Conservation (phyloP, 2,329 filamentous ascomycete genomes). For the Cladosporium colombiae region DNA sequence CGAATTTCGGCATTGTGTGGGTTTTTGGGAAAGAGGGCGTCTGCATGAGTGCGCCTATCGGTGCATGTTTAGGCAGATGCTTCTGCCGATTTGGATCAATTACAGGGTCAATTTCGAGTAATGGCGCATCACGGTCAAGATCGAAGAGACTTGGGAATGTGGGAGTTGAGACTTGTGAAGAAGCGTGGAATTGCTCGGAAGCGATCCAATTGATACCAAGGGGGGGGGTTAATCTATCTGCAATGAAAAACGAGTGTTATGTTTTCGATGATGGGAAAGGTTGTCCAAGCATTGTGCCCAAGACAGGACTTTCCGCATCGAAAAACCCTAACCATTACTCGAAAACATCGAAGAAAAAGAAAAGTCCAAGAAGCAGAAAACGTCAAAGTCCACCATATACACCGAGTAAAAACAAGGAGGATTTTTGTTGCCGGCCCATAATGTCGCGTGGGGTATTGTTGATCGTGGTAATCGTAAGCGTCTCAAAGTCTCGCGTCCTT, state of each 20-base stretch:
- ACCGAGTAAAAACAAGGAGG: not conserved
- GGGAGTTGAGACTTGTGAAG: not conserved
- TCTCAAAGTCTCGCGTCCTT: constrained; percentile 10
- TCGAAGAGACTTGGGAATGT: not conserved
- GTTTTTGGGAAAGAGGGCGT: not conserved
- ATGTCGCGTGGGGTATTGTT: constrained; percentile 12
- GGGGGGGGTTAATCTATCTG: not conserved
- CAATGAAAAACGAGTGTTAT: not conserved
- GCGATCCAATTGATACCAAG: not conserved
- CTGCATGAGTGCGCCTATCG: not conserved
- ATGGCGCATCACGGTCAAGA: not conserved
- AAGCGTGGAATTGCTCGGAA: not conserved
- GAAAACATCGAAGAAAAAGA: not conserved
- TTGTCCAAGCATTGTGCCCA: not conserved
- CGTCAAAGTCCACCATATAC: not conserved
- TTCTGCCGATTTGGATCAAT: not conserved
- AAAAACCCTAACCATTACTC: not conserved
- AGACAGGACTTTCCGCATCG: not conserved
- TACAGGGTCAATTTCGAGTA: not conserved
- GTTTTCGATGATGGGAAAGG: not conserved
- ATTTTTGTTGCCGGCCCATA: constrained; percentile 5
- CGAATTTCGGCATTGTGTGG: not conserved
- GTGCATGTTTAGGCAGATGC: not conserved
- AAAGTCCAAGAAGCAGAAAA: constrained; percentile 3
- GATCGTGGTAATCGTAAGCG: constrained; percentile 16